These are phyloP conservation scores for Diaporthe sp. DNA, from an alignment of 2,329 filamentous ascomycete genomes.

Conservation along the genomic window DNA sequence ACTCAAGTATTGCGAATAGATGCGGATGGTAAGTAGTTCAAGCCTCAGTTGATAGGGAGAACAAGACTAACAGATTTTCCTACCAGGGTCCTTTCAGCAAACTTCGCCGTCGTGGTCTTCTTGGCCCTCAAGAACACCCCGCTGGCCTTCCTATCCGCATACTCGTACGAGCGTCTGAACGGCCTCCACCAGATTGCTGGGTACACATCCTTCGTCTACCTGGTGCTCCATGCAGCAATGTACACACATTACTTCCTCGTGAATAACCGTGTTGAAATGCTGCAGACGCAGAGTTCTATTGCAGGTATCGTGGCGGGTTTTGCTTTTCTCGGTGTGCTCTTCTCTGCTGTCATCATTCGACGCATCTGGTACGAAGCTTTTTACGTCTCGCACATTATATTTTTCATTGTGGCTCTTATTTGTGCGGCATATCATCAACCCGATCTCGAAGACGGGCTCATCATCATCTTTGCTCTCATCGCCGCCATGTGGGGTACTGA, in stretches of 20 bases:
- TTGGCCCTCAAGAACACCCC: conserved; percentile 72
- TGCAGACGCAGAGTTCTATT: conserved; percentile 57
- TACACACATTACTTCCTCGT: conserved; percentile 59
- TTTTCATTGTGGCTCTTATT: conserved; percentile 63
- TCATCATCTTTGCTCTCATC: conserved; percentile 58
- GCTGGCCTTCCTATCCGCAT: conserved; percentile 64
- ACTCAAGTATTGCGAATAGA: conserved; percentile 45
- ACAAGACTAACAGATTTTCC: not conserved
- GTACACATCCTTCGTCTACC: conserved; percentile 60
- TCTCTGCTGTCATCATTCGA: conserved; percentile 60
- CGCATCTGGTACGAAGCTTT: conserved; percentile 69
- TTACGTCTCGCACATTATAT: conserved; percentile 65
- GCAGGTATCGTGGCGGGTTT: conserved; percentile 63
- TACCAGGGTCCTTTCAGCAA: conserved; percentile 51
- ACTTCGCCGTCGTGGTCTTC: conserved; percentile 66
- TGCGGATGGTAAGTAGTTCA: conserved; percentile 50
- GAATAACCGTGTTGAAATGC: conserved; percentile 45
- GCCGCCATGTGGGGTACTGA: conserved; percentile 65
- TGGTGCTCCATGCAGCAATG: conserved; percentile 60
- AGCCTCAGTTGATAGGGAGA: not conserved
- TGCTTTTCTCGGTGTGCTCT: conserved; percentile 59
- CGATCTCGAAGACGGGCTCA: conserved; percentile 54
- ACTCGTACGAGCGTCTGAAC: conserved; percentile 72
- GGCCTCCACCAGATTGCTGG: conserved; percentile 68
- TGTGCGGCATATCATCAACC: conserved; percentile 67